Base-by-base conservation (phyloP, 116 monocot species). In the Posidonia oceanica region DNA sequence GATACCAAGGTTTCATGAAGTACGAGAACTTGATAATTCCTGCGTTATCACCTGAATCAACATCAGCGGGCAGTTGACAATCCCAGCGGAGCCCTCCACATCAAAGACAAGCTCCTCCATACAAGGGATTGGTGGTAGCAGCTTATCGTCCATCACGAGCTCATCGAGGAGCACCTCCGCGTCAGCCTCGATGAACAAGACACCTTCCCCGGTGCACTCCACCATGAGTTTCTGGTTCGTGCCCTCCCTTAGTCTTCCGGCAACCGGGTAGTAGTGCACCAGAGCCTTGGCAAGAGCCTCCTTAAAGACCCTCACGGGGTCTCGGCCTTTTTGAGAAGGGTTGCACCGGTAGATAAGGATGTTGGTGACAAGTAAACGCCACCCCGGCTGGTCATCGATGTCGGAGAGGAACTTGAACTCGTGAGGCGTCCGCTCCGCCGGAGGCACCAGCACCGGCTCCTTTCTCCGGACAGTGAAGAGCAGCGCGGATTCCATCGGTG, bases 331-430 rank as follows among this genome's bases (percentile, higher is more conserved):
- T 59, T 69, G 44, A 44, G 64, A 36, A 11, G 81, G 68, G 36
- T 66, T 39, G 17, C 62, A 53, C 23, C 79, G 72, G 79, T 87
- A 87, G 87, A 87, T 81, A 39, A 84, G 87, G 78, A 87, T 84
- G 36, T 81, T 75, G 2, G 84, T 84, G 71, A 87, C 79, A 2
- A 77, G 84, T 64, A 87, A 84, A 7, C 87, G 74, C 52, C 84
- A 76, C 5, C 87, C 87, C 36, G 81, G 82, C 54, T 87, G 87
- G 73, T 87, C 87, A 69, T 87, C 87, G 69, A 87, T 77, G 77
- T 87, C 87, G 36, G 87, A 87, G 14, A 87, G 79, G 36, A 51
- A 71, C 74, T 77, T 81, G 48, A 87, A 70, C 77, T 87, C 84
- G 11, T 64, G 69, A 22, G 87, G 87, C 7, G 84, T 87, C 39